Conservation (phyloP, 2,329 filamentous ascomycete genomes). For the Tolypocladium endophyticum region DNA sequence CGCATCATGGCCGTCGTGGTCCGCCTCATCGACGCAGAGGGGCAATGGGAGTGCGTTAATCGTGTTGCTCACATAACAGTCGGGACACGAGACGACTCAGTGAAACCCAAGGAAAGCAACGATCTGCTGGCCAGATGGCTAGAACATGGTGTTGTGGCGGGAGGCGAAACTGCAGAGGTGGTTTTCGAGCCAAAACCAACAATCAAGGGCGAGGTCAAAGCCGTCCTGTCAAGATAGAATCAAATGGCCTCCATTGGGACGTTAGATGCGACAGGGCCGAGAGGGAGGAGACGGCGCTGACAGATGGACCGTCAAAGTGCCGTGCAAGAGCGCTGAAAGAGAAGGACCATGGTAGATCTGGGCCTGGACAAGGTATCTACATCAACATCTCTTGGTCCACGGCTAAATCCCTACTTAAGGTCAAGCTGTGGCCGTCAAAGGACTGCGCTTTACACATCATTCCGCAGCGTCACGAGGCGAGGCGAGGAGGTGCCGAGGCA, state of each 20-base stretch:
- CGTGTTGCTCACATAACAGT: constrained; percentile 78
- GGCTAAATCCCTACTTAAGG: too few relatives aligned
- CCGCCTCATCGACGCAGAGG: constrained; percentile 49
- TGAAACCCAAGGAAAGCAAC: constrained; percentile 96
- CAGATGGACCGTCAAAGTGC: too few relatives aligned
- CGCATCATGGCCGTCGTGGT: constrained; percentile 88
- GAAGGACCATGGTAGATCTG: not conserved
- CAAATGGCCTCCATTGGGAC: not conserved
- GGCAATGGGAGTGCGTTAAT: constrained; percentile 62
- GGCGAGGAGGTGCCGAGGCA: not conserved
- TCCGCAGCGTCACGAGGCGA: not conserved
- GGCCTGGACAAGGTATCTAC: not conserved
- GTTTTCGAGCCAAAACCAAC: constrained; percentile 37
- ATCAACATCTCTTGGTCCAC: not conserved
- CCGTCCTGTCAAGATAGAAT: constrained; percentile 36
- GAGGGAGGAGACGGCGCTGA: not conserved
- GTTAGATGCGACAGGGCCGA: not conserved
- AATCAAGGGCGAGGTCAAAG: constrained; percentile 35
- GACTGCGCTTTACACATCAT: not conserved
- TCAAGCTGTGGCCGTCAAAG: not conserved
- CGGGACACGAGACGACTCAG: constrained; percentile 60
- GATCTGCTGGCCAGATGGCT: constrained; percentile 70
- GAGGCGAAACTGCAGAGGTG: constrained; percentile 33
- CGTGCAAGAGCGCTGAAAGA: not conserved
- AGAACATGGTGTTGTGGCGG: constrained; percentile 35